Percentiles rank a stretch among this genome's conserved stretches.
phyloP scores from a whole-genome alignment of 2,329 filamentous ascomycete genomes.

The Ceratocystis ficicola region DNA sequence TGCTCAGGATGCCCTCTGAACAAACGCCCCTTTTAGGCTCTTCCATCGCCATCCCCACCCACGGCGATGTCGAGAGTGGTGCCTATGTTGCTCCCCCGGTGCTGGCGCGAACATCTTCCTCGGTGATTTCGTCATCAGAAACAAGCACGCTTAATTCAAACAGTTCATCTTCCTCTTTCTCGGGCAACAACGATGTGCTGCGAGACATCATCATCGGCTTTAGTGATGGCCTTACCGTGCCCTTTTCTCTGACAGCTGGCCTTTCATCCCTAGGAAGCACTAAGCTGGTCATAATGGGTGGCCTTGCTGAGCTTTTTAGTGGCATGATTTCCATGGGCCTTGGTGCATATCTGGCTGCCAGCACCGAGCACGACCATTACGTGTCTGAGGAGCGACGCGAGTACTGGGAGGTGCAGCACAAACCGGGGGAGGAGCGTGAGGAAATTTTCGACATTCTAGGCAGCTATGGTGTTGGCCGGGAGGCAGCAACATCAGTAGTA shows the following conservation, averaged over 20 bases:
- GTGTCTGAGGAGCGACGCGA: constrained; percentile 39
- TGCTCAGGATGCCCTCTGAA: constrained; percentile 9
- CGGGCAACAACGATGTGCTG: constrained; percentile 36
- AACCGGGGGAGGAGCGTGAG: constrained; percentile 36
- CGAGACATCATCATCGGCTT: constrained; percentile 63
- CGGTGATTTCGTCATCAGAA: constrained; percentile 22
- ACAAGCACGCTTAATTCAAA: constrained; percentile 21
- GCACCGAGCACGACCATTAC: constrained; percentile 43
- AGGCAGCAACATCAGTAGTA: constrained; percentile 36
- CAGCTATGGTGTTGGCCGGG: constrained; percentile 37
- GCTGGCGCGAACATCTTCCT: constrained; percentile 21
- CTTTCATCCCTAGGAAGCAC: constrained; percentile 54
- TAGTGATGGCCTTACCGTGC: constrained; percentile 66
- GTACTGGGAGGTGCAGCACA: constrained; percentile 33
- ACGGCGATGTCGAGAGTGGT: constrained; percentile 16
- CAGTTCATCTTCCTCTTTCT: constrained; percentile 25
- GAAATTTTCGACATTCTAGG: constrained; percentile 41
- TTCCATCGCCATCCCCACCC: background rate
- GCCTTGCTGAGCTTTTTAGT: constrained; percentile 61
- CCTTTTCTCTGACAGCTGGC: constrained; percentile 66
- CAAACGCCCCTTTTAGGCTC: constrained; percentile 14
- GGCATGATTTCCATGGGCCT: constrained; percentile 69
- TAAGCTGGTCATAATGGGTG: constrained; percentile 56
- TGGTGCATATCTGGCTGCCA: constrained; percentile 58
- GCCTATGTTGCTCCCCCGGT: background rate